Evolutionary conservation across 2,329 filamentous ascomycete species (phyloP).

Genomic region (Endoconidiophora polonica): DNA sequence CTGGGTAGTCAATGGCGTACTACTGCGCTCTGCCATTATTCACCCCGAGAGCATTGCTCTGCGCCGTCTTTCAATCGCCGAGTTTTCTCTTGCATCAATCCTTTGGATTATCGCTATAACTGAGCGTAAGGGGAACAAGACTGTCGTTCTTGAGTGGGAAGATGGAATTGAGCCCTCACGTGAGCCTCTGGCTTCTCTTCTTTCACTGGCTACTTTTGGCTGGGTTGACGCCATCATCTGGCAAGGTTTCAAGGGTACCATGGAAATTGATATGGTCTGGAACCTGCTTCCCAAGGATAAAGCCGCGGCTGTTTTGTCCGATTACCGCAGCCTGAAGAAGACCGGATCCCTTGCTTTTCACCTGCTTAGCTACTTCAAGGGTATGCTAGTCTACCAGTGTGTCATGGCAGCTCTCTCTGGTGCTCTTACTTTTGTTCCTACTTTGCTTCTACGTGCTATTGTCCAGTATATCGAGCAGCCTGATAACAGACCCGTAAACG

Average conservation of each 20-base stretch:
- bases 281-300: slow-evolving; percentile 81
- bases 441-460: slow-evolving; percentile 76
- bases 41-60: slow-evolving; percentile 50
- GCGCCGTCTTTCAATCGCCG: slow-evolving; percentile 48
- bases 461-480: slow-evolving; percentile 87
- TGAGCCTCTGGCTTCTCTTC: slow-evolving; percentile 73
- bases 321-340: slow-evolving; percentile 75
- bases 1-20: slow-evolving; percentile 59
- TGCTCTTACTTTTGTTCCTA: slow-evolving; percentile 79
- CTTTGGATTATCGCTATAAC: slow-evolving; percentile 62
- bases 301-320: slow-evolving; percentile 58
- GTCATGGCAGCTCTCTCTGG: slow-evolving; percentile 65
- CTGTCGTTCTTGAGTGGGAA: slow-evolving; percentile 76
- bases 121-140: slow-evolving; percentile 82
- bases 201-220: slow-evolving; percentile 72
- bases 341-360: slow-evolving; percentile 65
- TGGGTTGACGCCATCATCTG: slow-evolving; percentile 87
- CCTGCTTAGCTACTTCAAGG: slow-evolving; percentile 69
- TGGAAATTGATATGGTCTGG: slow-evolving; percentile 80
- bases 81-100: slow-evolving; percentile 60
- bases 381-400: slow-evolving; percentile 58
- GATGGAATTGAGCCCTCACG: slow-evolving; percentile 72
- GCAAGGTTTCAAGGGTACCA: slow-evolving; percentile 70
- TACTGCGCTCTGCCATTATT: slow-evolving; percentile 75
- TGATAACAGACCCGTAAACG: slow-evolving; percentile 56